phyloP scores from a whole-genome alignment of 306 rosid species.

The Sechiopsis laciniata region DNA sequence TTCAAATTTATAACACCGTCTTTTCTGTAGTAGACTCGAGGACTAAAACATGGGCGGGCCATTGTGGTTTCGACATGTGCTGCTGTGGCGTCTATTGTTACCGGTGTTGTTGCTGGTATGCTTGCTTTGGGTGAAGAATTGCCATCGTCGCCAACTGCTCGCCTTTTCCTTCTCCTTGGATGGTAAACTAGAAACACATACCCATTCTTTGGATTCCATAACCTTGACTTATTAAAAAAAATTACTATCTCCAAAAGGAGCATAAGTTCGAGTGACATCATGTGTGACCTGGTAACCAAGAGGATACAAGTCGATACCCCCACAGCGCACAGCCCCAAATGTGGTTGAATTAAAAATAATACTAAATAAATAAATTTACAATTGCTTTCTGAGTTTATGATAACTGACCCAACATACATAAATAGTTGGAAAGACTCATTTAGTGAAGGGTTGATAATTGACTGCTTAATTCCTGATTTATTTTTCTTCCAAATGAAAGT shows the following conservation, averaged over 20 bases:
- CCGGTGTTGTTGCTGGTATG: conserved; percentile 96
- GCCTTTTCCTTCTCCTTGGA: conserved; percentile 73
- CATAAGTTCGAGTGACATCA: too few species aligned
- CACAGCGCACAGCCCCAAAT: too few species aligned
- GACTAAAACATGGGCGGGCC: conserved; percentile 94
- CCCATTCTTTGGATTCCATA: background rate
- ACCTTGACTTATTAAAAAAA: background rate
- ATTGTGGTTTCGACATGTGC: conserved; percentile 89
- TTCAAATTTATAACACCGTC: background rate
- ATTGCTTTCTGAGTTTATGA: too few species aligned
- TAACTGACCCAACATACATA: background rate
- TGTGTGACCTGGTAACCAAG: too few species aligned
- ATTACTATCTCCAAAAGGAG: too few species aligned
- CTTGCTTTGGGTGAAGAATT: conserved; percentile 89
- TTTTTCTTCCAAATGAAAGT: background rate
- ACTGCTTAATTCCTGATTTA: background rate
- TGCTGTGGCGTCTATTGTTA: conserved; percentile 91
- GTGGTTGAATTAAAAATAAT: too few species aligned
- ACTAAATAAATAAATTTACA: too few species aligned
- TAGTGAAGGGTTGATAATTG: background rate
- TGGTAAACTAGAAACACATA: conserved; percentile 47
- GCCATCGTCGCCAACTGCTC: conserved; percentile 79
- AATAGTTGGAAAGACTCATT: background rate
- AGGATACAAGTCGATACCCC: too few species aligned
- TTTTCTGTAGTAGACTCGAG: conserved; percentile 57